Conservation (phyloP, 2,329 filamentous ascomycete species). For the Hirsutella rhossiliensis region DNA sequence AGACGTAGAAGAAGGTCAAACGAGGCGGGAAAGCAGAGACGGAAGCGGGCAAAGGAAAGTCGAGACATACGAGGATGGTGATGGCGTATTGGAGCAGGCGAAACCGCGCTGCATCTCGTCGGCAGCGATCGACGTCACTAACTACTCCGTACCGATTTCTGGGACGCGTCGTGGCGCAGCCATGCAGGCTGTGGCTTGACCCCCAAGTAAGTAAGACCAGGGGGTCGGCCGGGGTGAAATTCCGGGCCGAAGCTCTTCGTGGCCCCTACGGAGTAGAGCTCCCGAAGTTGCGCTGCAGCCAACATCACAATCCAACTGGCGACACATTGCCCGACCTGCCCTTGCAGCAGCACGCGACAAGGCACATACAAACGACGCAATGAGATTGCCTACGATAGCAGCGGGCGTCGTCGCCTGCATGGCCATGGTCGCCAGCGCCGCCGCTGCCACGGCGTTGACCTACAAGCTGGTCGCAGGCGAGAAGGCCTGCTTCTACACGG, state of each 20-base stretch:
- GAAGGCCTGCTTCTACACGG: conserved; percentile 88
- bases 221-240: conserved; percentile 8
- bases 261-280: conserved; percentile 7
- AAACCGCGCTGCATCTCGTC: no score
- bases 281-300: not conserved
- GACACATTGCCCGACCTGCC: conserved; percentile 16
- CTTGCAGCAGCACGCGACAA: conserved; percentile 16
- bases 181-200: conserved; percentile 1
- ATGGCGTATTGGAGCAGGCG: no score
- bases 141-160: not conserved
- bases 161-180: not conserved
- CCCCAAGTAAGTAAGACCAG: not conserved
- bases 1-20: no score
- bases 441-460: conserved; percentile 80
- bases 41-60: no score
- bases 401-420: conserved; percentile 61
- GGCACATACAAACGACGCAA: conserved; percentile 25
- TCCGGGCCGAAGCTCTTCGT: conserved; percentile 10
- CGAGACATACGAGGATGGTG: no score
- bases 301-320: conserved; percentile 6
- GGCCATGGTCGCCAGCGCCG: conserved; percentile 57
- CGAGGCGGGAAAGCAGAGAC: no score
- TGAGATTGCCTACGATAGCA: conserved; percentile 53
- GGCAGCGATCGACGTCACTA: not conserved
- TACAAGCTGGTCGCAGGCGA: conserved; percentile 87